These are phyloP conservation scores for Daedaleopsis sinensis DNA, from an alignment of 768 basidiomycete genomes.

Conservation along the genomic window DNA sequence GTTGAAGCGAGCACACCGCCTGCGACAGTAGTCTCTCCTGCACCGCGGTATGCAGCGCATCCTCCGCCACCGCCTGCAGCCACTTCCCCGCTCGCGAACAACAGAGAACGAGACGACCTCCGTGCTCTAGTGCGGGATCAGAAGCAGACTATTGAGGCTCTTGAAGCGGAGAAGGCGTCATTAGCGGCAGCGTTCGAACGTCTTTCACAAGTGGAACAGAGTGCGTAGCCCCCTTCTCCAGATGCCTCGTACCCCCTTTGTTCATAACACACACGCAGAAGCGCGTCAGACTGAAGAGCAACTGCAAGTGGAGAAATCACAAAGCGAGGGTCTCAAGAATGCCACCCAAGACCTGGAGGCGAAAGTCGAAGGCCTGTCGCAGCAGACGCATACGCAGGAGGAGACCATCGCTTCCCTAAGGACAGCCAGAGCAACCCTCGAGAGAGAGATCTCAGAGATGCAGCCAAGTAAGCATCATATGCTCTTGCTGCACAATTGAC, in stretches of 20 bases:
- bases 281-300: conserved; percentile 18
- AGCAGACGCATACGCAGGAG: conserved; percentile 11
- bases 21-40: conserved; percentile 37
- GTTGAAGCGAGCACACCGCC: conserved; percentile 33
- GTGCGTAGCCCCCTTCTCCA: conserved; percentile 42
- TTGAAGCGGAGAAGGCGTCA: conserved; percentile 53
- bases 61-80: conserved; percentile 9
- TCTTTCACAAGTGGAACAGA: conserved; percentile 58
- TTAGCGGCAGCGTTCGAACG: conserved; percentile 52
- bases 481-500: background rate
- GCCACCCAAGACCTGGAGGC: conserved; percentile 14
- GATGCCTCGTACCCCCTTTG: background rate
- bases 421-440: conserved; percentile 2
- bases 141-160: conserved; percentile 73
- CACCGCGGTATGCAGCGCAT: conserved; percentile 29
- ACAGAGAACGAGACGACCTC: conserved; percentile 27
- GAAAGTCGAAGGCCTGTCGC: conserved; percentile 11
- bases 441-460: background rate
- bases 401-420: conserved; percentile 17
- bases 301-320: conserved; percentile 40
- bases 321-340: conserved; percentile 41
- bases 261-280: conserved; percentile 3
- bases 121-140: conserved; percentile 52
- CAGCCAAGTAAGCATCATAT: conserved; percentile 2
- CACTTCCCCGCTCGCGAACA: conserved; percentile 13